These are phyloP conservation scores for Vigna reflexopilosa DNA, from an alignment of 306 rosid species.

Conservation along the genomic window DNA sequence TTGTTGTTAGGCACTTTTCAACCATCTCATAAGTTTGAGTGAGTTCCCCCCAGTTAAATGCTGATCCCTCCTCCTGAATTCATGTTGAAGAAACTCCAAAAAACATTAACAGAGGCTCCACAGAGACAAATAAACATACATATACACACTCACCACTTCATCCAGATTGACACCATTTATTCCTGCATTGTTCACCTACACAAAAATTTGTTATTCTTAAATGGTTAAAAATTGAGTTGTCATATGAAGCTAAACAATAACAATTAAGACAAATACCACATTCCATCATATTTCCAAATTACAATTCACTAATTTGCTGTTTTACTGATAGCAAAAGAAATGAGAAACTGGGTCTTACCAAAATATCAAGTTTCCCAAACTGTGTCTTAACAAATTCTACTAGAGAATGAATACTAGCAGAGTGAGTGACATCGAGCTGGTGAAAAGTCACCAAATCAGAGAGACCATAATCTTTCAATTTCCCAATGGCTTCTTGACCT, in stretches of 20 bases:
- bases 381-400: conserved; percentile 43
- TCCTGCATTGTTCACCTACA: conserved; percentile 53
- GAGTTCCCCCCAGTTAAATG: not conserved
- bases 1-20: conserved; percentile 39
- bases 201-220: not conserved
- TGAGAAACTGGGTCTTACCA: conserved; percentile 37
- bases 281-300: not conserved
- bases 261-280: not conserved
- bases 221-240: not conserved
- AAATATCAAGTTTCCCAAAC: conserved; percentile 57
- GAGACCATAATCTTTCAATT: conserved; percentile 38
- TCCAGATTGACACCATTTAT: conserved; percentile 33
- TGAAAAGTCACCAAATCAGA: conserved; percentile 44
- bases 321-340: not conserved
- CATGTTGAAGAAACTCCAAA: conserved; percentile 14
- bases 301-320: not conserved
- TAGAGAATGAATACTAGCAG: conserved; percentile 47
- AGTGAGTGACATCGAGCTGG: conserved; percentile 50
- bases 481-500: conserved; percentile 50
- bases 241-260: conserved; percentile 4
- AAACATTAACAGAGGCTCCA: not conserved
- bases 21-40: conserved; percentile 36
- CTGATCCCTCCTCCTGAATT: conserved; percentile 29
- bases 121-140: not conserved
- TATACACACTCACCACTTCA: not conserved